Evolutionary conservation across 2,329 filamentous ascomycete genomes (phyloP).

Genomic region (Colletotrichum incanum): DNA sequence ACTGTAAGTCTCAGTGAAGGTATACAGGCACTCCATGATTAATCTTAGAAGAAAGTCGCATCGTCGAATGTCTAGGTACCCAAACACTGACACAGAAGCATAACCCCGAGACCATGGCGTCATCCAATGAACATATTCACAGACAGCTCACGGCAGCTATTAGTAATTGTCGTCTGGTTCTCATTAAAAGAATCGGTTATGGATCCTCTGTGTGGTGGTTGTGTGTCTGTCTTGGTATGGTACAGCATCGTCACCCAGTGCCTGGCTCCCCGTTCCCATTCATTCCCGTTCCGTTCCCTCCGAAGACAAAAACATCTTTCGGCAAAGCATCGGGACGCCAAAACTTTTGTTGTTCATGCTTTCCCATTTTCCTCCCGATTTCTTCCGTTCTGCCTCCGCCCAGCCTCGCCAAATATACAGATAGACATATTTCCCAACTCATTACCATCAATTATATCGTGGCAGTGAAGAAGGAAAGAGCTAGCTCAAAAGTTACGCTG

Average conservation of each 20-base stretch:
- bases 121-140: background rate
- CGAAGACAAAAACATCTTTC: constrained; percentile 22
- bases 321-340: constrained; percentile 41
- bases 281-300: constrained; percentile 21
- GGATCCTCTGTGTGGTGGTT: constrained; percentile 37
- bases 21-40: background rate
- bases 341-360: constrained; percentile 42
- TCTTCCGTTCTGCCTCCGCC: constrained; percentile 6
- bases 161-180: constrained; percentile 39
- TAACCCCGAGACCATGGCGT: background rate
- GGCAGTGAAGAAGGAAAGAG: constrained; percentile 13
- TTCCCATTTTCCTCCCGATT: constrained; percentile 35
- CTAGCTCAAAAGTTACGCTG: constrained; percentile 30
- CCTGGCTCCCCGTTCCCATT: constrained; percentile 14
- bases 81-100: background rate
- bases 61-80: background rate
- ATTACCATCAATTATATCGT: constrained; percentile 1
- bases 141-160: background rate
- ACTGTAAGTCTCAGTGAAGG: background rate
- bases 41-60: background rate
- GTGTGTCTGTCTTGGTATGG: constrained; percentile 39
- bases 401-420: constrained; percentile 40
- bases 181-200: constrained; percentile 40
- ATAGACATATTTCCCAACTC: constrained; percentile 9
- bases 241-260: constrained; percentile 41